Evolutionary conservation across 441 rosid genomes (phyloP), one percentile per base, ranked within the genome.

Genomic region (Euphorbia schlechtendalii): DNA sequence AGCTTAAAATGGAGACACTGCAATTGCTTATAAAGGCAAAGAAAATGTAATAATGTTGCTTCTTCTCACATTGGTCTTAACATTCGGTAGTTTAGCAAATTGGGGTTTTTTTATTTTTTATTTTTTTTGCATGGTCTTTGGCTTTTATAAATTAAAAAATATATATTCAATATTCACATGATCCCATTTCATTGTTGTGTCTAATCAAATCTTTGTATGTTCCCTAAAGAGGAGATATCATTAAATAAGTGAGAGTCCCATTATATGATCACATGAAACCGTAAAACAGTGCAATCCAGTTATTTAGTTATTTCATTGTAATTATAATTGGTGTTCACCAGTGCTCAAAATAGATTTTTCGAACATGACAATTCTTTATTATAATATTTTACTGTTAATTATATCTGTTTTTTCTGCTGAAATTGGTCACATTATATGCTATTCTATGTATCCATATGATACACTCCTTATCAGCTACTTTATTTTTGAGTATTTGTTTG

Each of bases 221-320:
- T 59, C 74, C 80, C 75, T 30, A 63, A 63, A 66, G 58, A 65
- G 70, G 73, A 48, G 61, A 71, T 67, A 75, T 62, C 60, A 64
- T 69, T 53, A 61, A 67, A 59, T 60, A 67, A 46, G 28, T 60
- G 59, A 34, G n/a, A 55, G 60, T 56, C 20, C 60, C 55, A 68
- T 58, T n/a, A 60, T 18, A 8, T 36, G 40, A 36, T 61, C 69
- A 59, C 73, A 70, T 68, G 67, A 72, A 56, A 59, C 65, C 65
- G 73, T 64, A 46, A 48, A 58, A 66, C 51, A 28, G 28, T 68
- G 36, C 38, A 57, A 20, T 13, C 9, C 18, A 55, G 54, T 27
- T 43, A 28, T 3, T 63, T 53, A 58, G 43, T 68, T 57, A 55
- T 40, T 58, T 20, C 22, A 48, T 43, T 8, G 27, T 2, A 11